Conservation (phyloP, 2,329 filamentous ascomycete genomes). For the Beauveria sp. region DNA sequence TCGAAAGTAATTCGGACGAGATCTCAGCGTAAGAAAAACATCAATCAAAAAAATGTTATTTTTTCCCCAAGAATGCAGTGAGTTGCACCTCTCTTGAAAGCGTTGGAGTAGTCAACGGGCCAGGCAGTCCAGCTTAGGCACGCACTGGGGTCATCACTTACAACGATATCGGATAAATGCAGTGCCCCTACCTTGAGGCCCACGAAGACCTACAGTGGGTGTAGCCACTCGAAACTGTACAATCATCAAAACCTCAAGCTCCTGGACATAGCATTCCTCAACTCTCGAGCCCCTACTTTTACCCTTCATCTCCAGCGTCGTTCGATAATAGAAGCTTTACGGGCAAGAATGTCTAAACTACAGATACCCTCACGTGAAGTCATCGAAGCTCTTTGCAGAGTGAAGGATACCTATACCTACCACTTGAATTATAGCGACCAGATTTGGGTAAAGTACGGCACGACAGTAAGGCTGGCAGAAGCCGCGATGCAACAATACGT, state of each 20-base stretch:
- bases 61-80: no score
- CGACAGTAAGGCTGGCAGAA: slow-evolving; percentile 1
- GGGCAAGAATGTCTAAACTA: background rate
- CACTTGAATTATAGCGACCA: background rate
- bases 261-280: background rate
- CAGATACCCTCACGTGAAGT: background rate
- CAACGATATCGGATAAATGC: background rate
- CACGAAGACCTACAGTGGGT: background rate
- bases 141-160: background rate
- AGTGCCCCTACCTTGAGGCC: background rate
- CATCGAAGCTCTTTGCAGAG: background rate
- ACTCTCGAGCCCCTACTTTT: background rate
- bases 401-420: no score
- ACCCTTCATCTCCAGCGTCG: background rate
- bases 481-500: slow-evolving; percentile 10
- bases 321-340: background rate
- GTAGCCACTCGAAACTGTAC: background rate
- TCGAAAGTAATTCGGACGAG: no score
- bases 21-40: no score
- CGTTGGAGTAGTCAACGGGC: no score
- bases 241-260: background rate
- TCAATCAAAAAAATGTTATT: no score
- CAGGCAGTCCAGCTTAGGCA: background rate
- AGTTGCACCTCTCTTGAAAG: no score
- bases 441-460: slow-evolving; percentile 8